Percentiles rank a stretch among this genome's conserved stretches.
These are phyloP conservation scores for Colletotrichum coccodes DNA, from an alignment of 2,329 filamentous ascomycete species.

Conservation along the genomic window DNA sequence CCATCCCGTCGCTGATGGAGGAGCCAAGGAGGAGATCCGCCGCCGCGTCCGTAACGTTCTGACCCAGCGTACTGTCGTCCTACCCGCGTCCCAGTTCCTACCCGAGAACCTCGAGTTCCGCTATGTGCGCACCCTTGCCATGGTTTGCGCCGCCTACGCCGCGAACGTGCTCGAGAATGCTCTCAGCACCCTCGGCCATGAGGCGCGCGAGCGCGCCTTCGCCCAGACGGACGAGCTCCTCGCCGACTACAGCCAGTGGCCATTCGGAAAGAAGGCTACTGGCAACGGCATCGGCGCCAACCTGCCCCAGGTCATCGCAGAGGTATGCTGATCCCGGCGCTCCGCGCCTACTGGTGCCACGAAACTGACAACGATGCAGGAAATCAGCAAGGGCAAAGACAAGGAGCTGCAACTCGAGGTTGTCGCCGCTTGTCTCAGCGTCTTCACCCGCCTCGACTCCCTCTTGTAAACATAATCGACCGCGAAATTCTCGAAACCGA, in stretches of 20 bases:
- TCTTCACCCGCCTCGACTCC: constrained; percentile 97
- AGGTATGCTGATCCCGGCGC: constrained; percentile 57
- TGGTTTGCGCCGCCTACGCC: constrained; percentile 98
- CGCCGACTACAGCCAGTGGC: constrained; percentile 97
- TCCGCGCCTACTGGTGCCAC: too few species aligned
- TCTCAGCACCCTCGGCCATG: constrained; percentile 91
- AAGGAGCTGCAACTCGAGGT: constrained; percentile 97
- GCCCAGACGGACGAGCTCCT: constrained; percentile 96
- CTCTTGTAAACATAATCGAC: constrained; percentile 71
- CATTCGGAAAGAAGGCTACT: constrained; percentile 87
- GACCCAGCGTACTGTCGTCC: constrained; percentile 92
- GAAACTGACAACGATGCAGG: constrained; percentile 54
- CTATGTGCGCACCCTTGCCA: constrained; percentile 89
- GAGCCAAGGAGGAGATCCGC: constrained; percentile 97
- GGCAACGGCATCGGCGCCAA: constrained; percentile 90
- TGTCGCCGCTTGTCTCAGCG: constrained; percentile 94
- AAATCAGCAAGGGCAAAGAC: constrained; percentile 87
- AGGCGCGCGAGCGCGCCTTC: constrained; percentile 93
- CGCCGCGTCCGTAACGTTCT: constrained; percentile 91
- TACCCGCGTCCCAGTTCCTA: constrained; percentile 86
- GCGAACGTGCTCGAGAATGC: constrained; percentile 98
- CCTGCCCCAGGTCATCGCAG: constrained; percentile 84
- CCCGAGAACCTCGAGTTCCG: constrained; percentile 95
- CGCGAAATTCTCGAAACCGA: constrained; percentile 6
- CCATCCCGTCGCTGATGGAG: constrained; percentile 94